These are phyloP conservation scores for Dalechampia spathulata DNA, from an alignment of 441 rosid genomes.

Conservation along the genomic window DNA sequence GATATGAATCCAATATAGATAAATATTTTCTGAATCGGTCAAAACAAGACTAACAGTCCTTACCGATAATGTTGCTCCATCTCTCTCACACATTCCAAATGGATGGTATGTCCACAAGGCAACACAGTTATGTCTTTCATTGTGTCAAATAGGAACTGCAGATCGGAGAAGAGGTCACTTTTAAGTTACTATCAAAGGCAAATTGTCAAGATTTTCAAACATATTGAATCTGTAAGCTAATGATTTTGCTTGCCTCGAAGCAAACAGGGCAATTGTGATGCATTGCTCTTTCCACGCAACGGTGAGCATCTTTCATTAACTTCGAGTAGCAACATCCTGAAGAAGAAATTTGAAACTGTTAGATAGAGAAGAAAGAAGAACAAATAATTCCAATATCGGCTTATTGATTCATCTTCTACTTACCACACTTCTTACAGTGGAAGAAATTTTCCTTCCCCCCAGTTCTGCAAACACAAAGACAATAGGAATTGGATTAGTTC, in stretches of 20 bases:
- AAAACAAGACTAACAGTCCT: conserved; percentile 10
- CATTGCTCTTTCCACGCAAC: conserved; percentile 78
- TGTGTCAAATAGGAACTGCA: conserved; percentile 70
- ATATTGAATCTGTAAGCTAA: background rate
- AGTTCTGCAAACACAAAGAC: conserved; percentile 37
- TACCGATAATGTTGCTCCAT: conserved; percentile 60
- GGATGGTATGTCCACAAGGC: conserved; percentile 71
- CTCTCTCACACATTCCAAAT: conserved; percentile 54
- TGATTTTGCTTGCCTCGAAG: conserved; percentile 54
- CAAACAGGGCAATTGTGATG: conserved; percentile 89
- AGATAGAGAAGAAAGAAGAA: too few species aligned
- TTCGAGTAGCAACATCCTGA: conserved; percentile 73
- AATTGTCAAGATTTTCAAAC: background rate
- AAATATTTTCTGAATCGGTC: too few species aligned
- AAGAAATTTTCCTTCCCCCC: conserved; percentile 69
- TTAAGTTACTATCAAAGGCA: background rate
- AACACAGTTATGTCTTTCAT: conserved; percentile 52
- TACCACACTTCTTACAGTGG: conserved; percentile 66
- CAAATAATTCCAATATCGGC: too few species aligned
- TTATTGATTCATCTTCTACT: too few species aligned
- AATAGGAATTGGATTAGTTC: conserved; percentile 6
- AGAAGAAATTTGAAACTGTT: background rate
- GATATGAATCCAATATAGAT: too few species aligned
- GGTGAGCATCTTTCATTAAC: conserved; percentile 49
- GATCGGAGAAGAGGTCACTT: conserved; percentile 1